Percentiles rank a stretch among this genome's conserved stretches.
Conservation (phyloP, 108 stramenopile genomes). For the Schizochytrium sp. region DNA sequence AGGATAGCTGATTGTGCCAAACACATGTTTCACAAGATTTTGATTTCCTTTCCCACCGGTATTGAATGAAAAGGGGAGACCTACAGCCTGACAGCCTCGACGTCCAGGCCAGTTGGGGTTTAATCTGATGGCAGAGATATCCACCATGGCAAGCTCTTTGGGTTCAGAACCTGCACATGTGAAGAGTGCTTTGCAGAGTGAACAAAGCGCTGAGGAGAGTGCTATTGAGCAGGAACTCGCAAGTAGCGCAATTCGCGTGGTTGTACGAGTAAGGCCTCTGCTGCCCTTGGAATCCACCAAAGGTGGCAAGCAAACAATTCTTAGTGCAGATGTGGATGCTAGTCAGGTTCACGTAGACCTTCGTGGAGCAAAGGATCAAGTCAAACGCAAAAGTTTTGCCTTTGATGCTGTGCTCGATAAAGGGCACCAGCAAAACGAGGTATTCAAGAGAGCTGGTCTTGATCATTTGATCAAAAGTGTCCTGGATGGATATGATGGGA, state of each 20-base stretch:
- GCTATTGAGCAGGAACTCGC: neutral
- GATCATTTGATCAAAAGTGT: constrained; percentile 7
- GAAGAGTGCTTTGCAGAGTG: neutral
- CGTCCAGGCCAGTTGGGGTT: no score
- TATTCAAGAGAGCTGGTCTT: neutral
- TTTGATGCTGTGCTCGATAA: constrained; percentile 54
- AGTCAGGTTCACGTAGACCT: neutral
- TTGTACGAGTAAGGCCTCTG: constrained; percentile 46
- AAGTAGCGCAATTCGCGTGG: neutral
- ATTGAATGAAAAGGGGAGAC: no score
- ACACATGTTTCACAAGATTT: no score
- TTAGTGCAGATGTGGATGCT: neutral
- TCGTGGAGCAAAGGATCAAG: neutral
- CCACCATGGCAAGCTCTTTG: neutral
- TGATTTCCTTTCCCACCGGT: no score
- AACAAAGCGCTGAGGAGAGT: neutral
- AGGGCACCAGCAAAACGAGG: neutral
- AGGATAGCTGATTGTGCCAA: no score
- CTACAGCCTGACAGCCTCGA: no score
- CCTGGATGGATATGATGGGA: constrained; percentile 36
- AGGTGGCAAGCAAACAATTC: neutral
- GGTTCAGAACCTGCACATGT: no score
- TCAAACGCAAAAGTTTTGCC: neutral
- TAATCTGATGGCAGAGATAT: no score
- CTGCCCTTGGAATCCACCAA: neutral